Evolutionary conservation across 176 grass and related monocot species (phyloP), one percentile per base, ranked within the genome.

Genomic region (Lolium rigidum): DNA sequence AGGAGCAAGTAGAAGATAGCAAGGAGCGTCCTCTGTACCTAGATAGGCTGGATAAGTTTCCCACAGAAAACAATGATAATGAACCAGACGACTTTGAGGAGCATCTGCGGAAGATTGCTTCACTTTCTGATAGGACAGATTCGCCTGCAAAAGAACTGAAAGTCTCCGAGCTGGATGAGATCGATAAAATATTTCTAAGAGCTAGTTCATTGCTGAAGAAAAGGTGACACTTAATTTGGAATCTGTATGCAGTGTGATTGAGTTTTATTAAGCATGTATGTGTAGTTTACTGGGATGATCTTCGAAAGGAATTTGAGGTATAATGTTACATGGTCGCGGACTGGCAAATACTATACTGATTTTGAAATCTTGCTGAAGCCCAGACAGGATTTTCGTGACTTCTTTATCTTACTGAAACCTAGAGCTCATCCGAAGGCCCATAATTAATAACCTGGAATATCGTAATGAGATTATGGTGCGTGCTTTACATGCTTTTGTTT

Each of bases 181-280:
- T 99, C 21, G 92, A 99, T 78, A 95, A 91, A 84, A 99, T 99
- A 64, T 99, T 99, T 83, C 70, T 99, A 67, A 96, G 97, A 89
- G 97, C 97, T 83, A 99, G 94, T 83, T 89, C 90, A 66, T 86
- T 99, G 77, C 77, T 99, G 83, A 99, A 88, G 89, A 94, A 91
- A 83, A 88, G 78, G 80, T 94, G 80, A 99, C 65, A 6, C 14
- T 10, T 50, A 51, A 18, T 31, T 70, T 84, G 69, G 15, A 59
- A 79, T 67, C 35, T 84, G 48, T 44, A 61, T 83, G 8, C 39
- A 59, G 9, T 2, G n/a, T 50, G 18, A 7, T 51, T 22, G 76
- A 68, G 39, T 60, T 61, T 28, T 24, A 10, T 52, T 28, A 86
- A 61, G 24, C 48, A 55, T 65, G 11, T 60, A 20, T 66, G 17